Conservation (phyloP, 2,329 filamentous ascomycete genomes). For the Fusarium redolens region DNA sequence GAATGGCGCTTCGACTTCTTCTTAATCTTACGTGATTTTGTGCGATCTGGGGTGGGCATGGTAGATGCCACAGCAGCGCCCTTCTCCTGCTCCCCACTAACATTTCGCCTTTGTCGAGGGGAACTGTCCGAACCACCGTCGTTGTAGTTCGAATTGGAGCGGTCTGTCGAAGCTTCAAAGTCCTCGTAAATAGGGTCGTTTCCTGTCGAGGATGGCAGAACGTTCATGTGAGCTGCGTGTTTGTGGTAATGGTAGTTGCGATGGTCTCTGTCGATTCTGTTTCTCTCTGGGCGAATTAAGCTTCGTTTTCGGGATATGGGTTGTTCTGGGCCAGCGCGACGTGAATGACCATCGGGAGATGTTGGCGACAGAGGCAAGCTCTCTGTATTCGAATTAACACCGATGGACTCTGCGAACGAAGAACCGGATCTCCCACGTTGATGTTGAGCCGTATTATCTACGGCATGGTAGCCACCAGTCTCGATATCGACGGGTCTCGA, state of each 20-base stretch:
- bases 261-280: constrained; percentile 85
- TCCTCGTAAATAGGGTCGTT: constrained; percentile 90
- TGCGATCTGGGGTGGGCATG: constrained; percentile 52
- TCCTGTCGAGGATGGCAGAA: constrained; percentile 90
- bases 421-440: constrained; percentile 67
- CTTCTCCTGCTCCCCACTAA: constrained; percentile 50
- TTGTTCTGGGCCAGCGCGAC: constrained; percentile 46
- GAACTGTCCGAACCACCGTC: constrained; percentile 61
- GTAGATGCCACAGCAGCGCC: constrained; percentile 41
- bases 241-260: constrained; percentile 97
- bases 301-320: constrained; percentile 79
- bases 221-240: constrained; percentile 92
- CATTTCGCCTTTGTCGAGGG: constrained; percentile 52
- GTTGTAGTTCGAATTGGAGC: constrained; percentile 59
- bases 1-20: constrained; percentile 62
- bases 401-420: constrained; percentile 69
- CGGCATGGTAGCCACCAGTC: constrained; percentile 64
- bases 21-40: constrained; percentile 71
- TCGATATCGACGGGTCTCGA: constrained; percentile 77
- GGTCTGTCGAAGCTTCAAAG: constrained; percentile 72
- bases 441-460: constrained; percentile 57
- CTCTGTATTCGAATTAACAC: constrained; percentile 67
- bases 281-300: constrained; percentile 88
- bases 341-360: constrained; percentile 47
- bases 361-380: constrained; percentile 65